Base-by-base conservation (phyloP, 83 land plant species). In the Larix sibirica region DNA sequence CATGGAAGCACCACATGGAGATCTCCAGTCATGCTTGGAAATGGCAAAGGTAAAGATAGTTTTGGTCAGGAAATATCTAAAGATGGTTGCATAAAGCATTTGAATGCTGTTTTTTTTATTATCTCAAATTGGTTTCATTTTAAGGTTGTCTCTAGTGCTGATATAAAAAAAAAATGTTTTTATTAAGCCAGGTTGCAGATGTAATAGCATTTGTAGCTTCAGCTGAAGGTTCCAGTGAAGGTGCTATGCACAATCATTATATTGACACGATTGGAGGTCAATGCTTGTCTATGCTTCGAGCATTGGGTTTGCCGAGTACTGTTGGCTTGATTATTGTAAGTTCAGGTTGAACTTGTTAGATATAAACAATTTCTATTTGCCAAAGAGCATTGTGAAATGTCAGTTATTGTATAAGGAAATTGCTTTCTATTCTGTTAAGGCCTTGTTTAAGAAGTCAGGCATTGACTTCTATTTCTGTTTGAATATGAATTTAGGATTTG, bases 1-100 rank as follows among this genome's bases (percentile, higher is more conserved):
- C 2, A 33, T 94, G 79, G 88, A 88, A 80, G 99, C 97, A 61
- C 97, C 97, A 60, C 88, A 92, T 85, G 93, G 91, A 23, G 97
- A 96, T 85, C 83, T 96, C 18, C 80, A 88, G 62, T 81, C 94
- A 21, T 96, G 99, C 83, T 91, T 96, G 85, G 97, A 96, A 85
- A 94, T 93, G 92, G 97, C 89, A 8, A 96, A 96, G 99, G 99
- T 96, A 90, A 18, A 80, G 13, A n/a, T 71, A 71, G 54, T 71
- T 18, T 16, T 40, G 9, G 50, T 40, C 3, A 21, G 36, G 47
- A 71, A 68, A 5, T 38, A 42, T 18, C 47, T 36, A 21, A 71
- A 16, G 36, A 71, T 38, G 50, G n/a, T 6, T 28, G 6, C 24
- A 7, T 67, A 31, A 7, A 31, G 61, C 58, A 69, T 42, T 68